Percentiles rank a stretch among this genome's conserved stretches.
These are phyloP conservation scores for Daldinia childiae DNA, from an alignment of 495 filamentous ascomycete genomes.

Conservation along the genomic window DNA sequence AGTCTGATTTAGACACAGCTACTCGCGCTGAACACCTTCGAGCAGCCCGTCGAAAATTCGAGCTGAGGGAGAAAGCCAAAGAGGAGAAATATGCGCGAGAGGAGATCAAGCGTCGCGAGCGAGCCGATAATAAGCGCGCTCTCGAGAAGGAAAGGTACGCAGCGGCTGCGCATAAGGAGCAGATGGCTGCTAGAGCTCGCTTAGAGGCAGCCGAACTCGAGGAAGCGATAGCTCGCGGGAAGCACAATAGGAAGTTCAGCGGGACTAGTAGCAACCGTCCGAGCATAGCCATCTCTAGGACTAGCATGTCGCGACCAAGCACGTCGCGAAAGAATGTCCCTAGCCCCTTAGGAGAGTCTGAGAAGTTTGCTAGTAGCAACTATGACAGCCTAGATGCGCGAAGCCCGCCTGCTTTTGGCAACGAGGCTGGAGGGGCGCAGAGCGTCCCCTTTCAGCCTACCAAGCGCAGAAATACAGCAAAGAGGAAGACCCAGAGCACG, in stretches of 20 bases:
- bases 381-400: conserved; percentile 53
- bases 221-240: conserved; percentile 42
- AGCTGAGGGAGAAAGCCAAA: conserved; percentile 63
- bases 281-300: conserved; percentile 44
- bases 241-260: conserved; percentile 50
- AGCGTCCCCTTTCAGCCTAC: conserved; percentile 49
- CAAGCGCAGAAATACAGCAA: conserved; percentile 54
- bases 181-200: conserved; percentile 38
- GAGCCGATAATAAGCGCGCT: conserved; percentile 58
- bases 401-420: conserved; percentile 38
- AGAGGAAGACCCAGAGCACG: conserved; percentile 61
- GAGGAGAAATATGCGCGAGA: conserved; percentile 66
- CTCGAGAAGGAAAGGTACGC: conserved; percentile 52
- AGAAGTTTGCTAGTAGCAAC: conserved; percentile 52
- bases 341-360: conserved; percentile 41
- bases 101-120: conserved; percentile 61
- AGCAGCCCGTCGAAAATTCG: conserved; percentile 62
- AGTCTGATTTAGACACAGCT: conserved; percentile 60
- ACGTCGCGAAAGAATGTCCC: conserved; percentile 52
- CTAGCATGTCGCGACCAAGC: conserved; percentile 47
- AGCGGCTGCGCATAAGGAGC: conserved; percentile 41
- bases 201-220: conserved; percentile 43
- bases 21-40: conserved; percentile 59
- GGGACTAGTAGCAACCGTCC: conserved; percentile 45
- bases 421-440: conserved; percentile 39